Conservation (phyloP, 1,139 yeast species). For the Lodderomyces orthopsilosis region DNA sequence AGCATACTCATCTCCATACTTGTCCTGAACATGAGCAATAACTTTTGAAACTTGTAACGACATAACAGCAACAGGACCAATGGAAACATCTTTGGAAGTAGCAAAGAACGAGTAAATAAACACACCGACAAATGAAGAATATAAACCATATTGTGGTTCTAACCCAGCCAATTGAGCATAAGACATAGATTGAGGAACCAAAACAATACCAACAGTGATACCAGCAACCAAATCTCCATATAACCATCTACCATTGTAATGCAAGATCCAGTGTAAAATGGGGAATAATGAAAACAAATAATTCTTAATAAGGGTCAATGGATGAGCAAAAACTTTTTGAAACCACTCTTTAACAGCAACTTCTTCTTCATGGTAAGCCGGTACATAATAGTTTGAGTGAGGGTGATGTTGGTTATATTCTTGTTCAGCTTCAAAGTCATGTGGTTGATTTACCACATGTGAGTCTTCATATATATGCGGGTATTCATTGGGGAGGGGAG, state of each 20-base stretch:
- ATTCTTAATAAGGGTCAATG: conserved; percentile 32
- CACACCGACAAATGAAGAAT: conserved; percentile 91
- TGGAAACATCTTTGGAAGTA: conserved; percentile 91
- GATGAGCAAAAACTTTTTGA: conserved; percentile 34
- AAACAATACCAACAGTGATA: conserved; percentile 86
- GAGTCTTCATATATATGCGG: conserved; percentile 1
- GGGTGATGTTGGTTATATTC: conserved; percentile 1
- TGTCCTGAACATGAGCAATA: conserved; percentile 55
- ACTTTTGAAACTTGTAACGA: conserved; percentile 82
- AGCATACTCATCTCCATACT: conserved; percentile 37
- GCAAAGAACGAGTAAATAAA: conserved; percentile 87
- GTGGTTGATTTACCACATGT: conserved; percentile 12
- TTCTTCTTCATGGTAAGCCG: conserved; percentile 40
- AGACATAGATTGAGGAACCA: conserved; percentile 95
- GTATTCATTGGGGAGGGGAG: background rate
- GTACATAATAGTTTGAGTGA: conserved; percentile 21
- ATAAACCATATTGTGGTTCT: conserved; percentile 80
- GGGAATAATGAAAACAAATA: conserved; percentile 75
- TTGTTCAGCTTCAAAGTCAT: conserved; percentile 13
- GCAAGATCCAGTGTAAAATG: conserved; percentile 74
- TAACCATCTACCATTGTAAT: conserved; percentile 78
- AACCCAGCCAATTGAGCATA: conserved; percentile 86
- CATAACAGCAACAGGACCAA: conserved; percentile 98
- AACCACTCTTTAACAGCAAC: conserved; percentile 50
- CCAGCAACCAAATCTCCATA: conserved; percentile 88